A percentile compares a stretch with the other conserved stretches of the same genome.
These are phyloP conservation scores for Chlamydomonas eustigma DNA, from an alignment of 139 green algal species.

Conservation along the genomic window DNA sequence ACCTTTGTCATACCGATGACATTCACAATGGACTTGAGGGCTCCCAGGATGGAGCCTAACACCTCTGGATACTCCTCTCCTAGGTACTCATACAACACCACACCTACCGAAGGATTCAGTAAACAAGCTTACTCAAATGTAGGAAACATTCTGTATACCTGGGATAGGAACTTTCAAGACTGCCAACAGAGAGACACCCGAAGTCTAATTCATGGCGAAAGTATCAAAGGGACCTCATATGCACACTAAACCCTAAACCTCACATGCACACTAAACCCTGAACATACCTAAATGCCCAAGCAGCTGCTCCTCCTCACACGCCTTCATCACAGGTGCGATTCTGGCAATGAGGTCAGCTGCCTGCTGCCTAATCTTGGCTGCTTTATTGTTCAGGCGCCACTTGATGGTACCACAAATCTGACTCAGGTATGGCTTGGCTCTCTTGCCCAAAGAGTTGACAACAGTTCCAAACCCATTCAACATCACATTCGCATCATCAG, in stretches of 20 bases:
- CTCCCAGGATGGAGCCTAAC: slow-evolving; percentile 93
- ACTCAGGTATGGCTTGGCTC: slow-evolving; percentile 94
- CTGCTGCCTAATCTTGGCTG: slow-evolving; percentile 92
- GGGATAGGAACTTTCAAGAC: no score
- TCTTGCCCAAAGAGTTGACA: slow-evolving; percentile 86
- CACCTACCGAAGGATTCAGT: slow-evolving; percentile 37
- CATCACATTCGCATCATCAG: slow-evolving; percentile 85
- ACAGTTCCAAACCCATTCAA: slow-evolving; percentile 97
- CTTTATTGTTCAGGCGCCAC: slow-evolving; percentile 99
- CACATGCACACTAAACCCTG: slow-evolving; percentile 9
- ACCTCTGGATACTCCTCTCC: slow-evolving; percentile 98
- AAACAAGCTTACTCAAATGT: slow-evolving; percentile 3
- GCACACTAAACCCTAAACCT: no score
- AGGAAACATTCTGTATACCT: no score
- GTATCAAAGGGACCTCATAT: no score
- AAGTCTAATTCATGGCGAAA: no score
- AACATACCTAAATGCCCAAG: slow-evolving; percentile 92
- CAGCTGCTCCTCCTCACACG: slow-evolving; percentile 94
- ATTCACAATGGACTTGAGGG: slow-evolving; percentile 94
- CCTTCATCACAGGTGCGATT: slow-evolving; percentile 91
- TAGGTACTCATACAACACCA: slow-evolving; percentile 97
- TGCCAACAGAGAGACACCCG: no score
- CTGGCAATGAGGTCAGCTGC: slow-evolving; percentile 94
- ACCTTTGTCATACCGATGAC: slow-evolving; percentile 90
- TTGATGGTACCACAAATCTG: slow-evolving; percentile 99